Conservation (phyloP, 768 basidiomycete genomes). For the Tricholoma saponaceum region DNA sequence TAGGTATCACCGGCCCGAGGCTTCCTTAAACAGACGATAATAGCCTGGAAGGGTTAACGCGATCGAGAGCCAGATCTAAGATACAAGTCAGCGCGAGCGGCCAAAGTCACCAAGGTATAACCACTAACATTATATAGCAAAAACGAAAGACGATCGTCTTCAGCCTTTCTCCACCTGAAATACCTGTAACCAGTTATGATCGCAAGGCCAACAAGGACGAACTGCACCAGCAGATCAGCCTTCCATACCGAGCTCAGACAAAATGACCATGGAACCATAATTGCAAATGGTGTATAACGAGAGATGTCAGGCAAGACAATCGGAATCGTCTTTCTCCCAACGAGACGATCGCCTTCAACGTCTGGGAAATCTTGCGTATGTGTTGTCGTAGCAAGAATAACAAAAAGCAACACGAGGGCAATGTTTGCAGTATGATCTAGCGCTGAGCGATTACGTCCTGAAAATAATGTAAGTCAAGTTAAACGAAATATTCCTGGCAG, state of each 20-base stretch:
- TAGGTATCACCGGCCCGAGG: neutral
- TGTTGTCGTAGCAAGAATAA: slow-evolving; percentile 35
- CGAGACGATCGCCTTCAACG: slow-evolving; percentile 27
- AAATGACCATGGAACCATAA: slow-evolving; percentile 1
- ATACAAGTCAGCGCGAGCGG: neutral
- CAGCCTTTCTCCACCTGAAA: neutral
- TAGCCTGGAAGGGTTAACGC: neutral
- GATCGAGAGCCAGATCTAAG: neutral
- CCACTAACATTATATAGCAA: neutral
- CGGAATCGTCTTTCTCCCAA: neutral
- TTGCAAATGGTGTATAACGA: neutral
- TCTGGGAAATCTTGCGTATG: slow-evolving; percentile 43
- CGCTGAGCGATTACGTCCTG: neutral
- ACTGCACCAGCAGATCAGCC: neutral
- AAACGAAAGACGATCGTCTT: neutral
- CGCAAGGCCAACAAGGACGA: neutral
- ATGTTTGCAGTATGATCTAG: slow-evolving; percentile 3
- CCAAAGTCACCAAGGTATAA: neutral
- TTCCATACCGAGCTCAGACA: slow-evolving; percentile 1
- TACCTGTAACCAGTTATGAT: neutral
- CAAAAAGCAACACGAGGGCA: slow-evolving; percentile 20
- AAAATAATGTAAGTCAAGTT: neutral
- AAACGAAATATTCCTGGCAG: neutral
- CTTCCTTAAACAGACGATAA: neutral
- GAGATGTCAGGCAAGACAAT: neutral